Evolutionary conservation across 441 rosid genomes (phyloP).

Genomic region (Flueggea neowawraea): DNA sequence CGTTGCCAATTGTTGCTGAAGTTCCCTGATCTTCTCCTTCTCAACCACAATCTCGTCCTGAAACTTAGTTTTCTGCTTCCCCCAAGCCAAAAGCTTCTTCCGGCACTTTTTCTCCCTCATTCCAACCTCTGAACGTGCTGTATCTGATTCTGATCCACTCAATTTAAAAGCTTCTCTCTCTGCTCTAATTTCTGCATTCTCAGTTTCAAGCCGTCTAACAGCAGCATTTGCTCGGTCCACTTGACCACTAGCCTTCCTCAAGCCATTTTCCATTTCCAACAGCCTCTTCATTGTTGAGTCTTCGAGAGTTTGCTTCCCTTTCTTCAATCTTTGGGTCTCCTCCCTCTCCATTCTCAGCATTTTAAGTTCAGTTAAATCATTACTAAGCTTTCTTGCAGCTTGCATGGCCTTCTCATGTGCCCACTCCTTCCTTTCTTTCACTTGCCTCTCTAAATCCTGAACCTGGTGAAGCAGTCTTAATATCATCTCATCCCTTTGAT

Average conservation of each 20-base stretch:
- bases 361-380: constrained; percentile 83
- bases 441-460: constrained; percentile 72
- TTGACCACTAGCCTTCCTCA: constrained; percentile 80
- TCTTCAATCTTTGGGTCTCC: constrained; percentile 71
- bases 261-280: constrained; percentile 80
- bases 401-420: constrained; percentile 97
- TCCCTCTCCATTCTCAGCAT: constrained; percentile 82
- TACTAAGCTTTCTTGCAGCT: constrained; percentile 87
- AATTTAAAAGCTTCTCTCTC: constrained; percentile 93
- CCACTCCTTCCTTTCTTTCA: constrained; percentile 90
- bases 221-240: constrained; percentile 71
- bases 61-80: constrained; percentile 79
- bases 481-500: constrained; percentile 73
- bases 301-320: constrained; percentile 78
- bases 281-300: constrained; percentile 75
- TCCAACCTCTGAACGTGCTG: constrained; percentile 64
- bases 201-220: constrained; percentile 72
- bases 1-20: constrained; percentile 49
- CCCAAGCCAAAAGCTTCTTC: constrained; percentile 86
- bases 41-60: constrained; percentile 69
- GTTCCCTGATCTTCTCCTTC: constrained; percentile 68
- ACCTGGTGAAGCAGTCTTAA: constrained; percentile 56
- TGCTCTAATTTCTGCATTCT: constrained; percentile 88
- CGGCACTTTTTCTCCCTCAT: constrained; percentile 82
- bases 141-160: constrained; percentile 87